phyloP scores from a whole-genome alignment of 768 basidiomycete species.

The Pleurotus platypus region DNA sequence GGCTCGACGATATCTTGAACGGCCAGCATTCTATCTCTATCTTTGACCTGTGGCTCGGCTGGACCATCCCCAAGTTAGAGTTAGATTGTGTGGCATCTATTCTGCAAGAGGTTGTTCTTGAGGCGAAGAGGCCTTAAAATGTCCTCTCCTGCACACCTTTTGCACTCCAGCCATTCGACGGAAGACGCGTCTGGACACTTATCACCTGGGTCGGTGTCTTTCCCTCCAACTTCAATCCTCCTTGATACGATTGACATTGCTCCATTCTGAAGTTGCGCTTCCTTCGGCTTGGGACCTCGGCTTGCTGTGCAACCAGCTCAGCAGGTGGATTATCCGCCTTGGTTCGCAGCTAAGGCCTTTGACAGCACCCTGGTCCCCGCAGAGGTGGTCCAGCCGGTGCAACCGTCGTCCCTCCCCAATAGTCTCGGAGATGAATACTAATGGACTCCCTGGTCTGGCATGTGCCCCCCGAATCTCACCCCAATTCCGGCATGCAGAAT shows the following conservation, averaged over 20 bases:
- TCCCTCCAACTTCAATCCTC: slow-evolving; percentile 2
- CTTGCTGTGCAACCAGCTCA: neutral
- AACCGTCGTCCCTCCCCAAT: slow-evolving; percentile 5
- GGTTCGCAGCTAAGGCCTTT: slow-evolving; percentile 1
- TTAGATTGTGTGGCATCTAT: no score
- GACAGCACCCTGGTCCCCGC: neutral
- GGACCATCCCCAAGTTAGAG: no score
- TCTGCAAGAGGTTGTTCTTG: no score
- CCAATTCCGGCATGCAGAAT: no score
- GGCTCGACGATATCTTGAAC: neutral
- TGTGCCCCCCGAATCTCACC: neutral
- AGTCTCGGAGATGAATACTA: slow-evolving; percentile 1
- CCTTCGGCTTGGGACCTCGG: neutral
- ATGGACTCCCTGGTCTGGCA: neutral
- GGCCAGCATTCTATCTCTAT: no score
- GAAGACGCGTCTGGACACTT: neutral
- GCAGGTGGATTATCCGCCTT: neutral
- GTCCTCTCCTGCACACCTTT: neutral
- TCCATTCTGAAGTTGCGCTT: neutral
- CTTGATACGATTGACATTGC: slow-evolving; percentile 8
- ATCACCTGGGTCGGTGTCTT: slow-evolving; percentile 8
- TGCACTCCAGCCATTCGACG: neutral
- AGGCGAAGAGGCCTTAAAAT: neutral
- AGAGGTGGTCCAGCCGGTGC: neutral
- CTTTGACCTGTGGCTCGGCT: no score